These are phyloP conservation scores for Thielaviopsis musarum DNA, from an alignment of 2,329 filamentous ascomycete species.

Conservation along the genomic window DNA sequence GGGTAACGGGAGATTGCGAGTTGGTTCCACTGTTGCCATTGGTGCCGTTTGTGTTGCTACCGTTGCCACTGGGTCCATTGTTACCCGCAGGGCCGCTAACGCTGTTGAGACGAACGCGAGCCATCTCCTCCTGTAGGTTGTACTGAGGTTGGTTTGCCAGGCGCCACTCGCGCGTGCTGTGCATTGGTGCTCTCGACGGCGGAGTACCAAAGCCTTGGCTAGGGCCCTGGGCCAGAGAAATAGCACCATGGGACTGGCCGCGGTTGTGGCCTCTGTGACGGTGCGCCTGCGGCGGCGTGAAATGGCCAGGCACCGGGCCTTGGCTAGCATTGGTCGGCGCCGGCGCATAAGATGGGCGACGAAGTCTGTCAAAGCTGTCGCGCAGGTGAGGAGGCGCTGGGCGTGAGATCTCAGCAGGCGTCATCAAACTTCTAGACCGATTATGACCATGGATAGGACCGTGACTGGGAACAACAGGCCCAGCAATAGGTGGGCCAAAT, in stretches of 20 bases:
- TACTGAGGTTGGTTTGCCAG: conserved; percentile 6
- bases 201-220: not conserved
- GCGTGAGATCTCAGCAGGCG: conserved; percentile 8
- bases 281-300: not conserved
- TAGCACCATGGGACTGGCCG: conserved; percentile 8
- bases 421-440: conserved; percentile 10
- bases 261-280: conserved; percentile 5
- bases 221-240: conserved; percentile 1
- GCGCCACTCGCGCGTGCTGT: conserved; percentile 1
- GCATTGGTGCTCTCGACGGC: not conserved
- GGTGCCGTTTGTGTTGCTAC: not conserved
- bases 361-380: conserved; percentile 7
- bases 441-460: conserved; percentile 5
- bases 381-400: conserved; percentile 5
- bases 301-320: not conserved
- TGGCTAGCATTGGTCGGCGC: not conserved
- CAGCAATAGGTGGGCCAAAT: not conserved
- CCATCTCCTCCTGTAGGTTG: conserved; percentile 9
- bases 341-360: conserved; percentile 7
- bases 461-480: not conserved
- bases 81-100: too few relatives aligned
- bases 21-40: conserved; percentile 5
- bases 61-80: not conserved
- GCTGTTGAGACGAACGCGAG: conserved; percentile 1
- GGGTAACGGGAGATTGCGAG: conserved; percentile 10